Conservation (phyloP, 1,284 basidiomycete species). For the Athelia psychrophila region DNA sequence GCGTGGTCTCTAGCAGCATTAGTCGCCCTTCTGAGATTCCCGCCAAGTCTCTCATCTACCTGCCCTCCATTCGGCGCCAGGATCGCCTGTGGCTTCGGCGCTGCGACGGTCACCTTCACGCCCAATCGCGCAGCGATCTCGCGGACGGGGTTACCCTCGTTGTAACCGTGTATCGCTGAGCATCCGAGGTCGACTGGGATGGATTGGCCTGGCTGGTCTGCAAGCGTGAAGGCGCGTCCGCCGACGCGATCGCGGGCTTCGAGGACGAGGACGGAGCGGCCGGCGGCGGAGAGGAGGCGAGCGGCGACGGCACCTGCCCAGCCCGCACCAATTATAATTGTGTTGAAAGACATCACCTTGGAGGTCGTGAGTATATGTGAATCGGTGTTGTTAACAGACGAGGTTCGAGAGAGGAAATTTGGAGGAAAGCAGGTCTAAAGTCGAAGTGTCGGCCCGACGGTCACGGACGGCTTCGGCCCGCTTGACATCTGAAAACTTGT, state of each 20-base stretch:
- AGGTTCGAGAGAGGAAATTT: too few relatives aligned
- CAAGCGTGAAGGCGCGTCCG: constrained; percentile 37
- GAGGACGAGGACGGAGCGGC: constrained; percentile 36
- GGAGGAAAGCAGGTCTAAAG: too few relatives aligned
- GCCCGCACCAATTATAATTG: constrained; percentile 38
- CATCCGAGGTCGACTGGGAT: constrained; percentile 38
- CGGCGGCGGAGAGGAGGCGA: constrained; percentile 30
- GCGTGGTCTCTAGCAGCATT: not conserved
- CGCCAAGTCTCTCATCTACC: not conserved
- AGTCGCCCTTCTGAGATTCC: not conserved
- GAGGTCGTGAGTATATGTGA: too few relatives aligned
- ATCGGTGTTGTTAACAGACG: too few relatives aligned
- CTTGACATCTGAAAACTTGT: too few relatives aligned
- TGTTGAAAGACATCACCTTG: not conserved
- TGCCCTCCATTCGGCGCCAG: not conserved
- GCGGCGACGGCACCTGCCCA: constrained; percentile 42
- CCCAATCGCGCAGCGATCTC: constrained; percentile 32
- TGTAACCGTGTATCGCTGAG: constrained; percentile 43
- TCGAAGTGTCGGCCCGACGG: too few relatives aligned
- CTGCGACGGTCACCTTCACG: constrained; percentile 11
- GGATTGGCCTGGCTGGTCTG: constrained; percentile 11
- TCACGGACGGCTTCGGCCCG: too few relatives aligned
- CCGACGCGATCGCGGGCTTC: constrained; percentile 43
- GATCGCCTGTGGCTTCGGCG: not conserved
- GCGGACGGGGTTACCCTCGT: constrained; percentile 39